Percentiles rank a stretch among this genome's conserved stretches.
phyloP scores from a whole-genome alignment of 805 yeast species.

The Teunomyces lycoperdinae region DNA sequence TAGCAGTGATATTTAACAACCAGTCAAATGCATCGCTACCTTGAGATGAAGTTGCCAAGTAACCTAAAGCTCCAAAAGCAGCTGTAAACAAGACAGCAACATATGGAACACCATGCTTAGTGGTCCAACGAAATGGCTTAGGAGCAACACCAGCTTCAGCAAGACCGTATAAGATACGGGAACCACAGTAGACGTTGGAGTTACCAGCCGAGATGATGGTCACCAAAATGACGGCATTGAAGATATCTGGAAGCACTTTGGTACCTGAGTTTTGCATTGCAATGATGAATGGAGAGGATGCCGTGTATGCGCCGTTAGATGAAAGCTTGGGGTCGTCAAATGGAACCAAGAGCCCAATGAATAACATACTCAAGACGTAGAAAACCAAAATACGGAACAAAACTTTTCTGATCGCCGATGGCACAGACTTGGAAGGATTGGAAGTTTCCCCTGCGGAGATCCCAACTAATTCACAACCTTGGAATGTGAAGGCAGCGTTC shows the following conservation, averaged over 20 bases:
- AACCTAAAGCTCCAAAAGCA: conserved; percentile 61
- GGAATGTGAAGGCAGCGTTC: conserved; percentile 77
- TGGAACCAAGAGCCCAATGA: conserved; percentile 70
- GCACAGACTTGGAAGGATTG: conserved; percentile 68
- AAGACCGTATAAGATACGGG: conserved; percentile 64
- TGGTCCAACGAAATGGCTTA: conserved; percentile 45
- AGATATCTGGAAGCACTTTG: conserved; percentile 60
- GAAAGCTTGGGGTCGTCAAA: conserved; percentile 57
- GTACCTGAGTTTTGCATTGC: conserved; percentile 72
- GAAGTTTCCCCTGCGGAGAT: conserved; percentile 72
- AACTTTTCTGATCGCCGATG: conserved; percentile 69
- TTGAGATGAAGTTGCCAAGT: conserved; percentile 50
- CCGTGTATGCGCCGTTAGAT: conserved; percentile 35
- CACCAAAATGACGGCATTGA: conserved; percentile 65
- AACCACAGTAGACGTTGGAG: conserved; percentile 70
- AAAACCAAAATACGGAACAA: conserved; percentile 63
- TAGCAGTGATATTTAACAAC: conserved; percentile 73
- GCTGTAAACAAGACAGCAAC: conserved; percentile 56
- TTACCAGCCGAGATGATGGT: conserved; percentile 79
- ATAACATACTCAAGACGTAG: conserved; percentile 62
- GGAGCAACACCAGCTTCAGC: conserved; percentile 62
- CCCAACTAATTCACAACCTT: conserved; percentile 77
- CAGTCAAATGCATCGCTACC: conserved; percentile 65
- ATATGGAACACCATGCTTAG: conserved; percentile 60
- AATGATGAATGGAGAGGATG: conserved; percentile 68